A percentile compares a stretch with the other conserved stretches of the same genome.
Conservation (phyloP, 805 yeast genomes). For the Pichia nakasei region DNA sequence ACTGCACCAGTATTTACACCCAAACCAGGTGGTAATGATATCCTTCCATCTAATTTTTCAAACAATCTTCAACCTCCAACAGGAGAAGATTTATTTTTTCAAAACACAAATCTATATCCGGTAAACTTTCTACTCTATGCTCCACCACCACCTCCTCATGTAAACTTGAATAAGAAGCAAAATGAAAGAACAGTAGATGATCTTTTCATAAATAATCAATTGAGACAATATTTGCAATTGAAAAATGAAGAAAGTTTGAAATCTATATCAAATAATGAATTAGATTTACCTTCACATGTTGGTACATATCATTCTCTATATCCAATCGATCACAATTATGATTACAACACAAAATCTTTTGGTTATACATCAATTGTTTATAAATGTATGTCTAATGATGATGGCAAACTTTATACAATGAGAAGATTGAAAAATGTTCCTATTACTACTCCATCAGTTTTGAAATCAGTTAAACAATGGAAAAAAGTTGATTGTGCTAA, state of each 20-base stretch:
- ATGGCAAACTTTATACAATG: constrained; percentile 71
- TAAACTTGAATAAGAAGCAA: constrained; percentile 49
- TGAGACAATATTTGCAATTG: constrained; percentile 62
- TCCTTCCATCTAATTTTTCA: constrained; percentile 27
- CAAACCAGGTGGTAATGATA: constrained; percentile 24
- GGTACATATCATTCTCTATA: constrained; percentile 76
- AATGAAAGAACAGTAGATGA: constrained; percentile 63
- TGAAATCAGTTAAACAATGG: constrained; percentile 63
- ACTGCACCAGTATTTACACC: constrained; percentile 27
- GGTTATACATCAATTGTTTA: constrained; percentile 56
- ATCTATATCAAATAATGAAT: constrained; percentile 36
- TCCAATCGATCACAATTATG: constrained; percentile 56
- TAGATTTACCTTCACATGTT: constrained; percentile 66
- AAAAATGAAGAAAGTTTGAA: constrained; percentile 78
- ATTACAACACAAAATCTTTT: constrained; percentile 32
- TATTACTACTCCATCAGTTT: constrained; percentile 46
- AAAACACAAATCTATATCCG: constrained; percentile 35
- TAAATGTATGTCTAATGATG: constrained; percentile 70
- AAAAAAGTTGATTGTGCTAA: constrained; percentile 44
- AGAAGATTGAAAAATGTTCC: constrained; percentile 61
- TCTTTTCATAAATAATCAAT: constrained; percentile 62
- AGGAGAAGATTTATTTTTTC: constrained; percentile 23
- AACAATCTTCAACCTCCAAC: constrained; percentile 7
- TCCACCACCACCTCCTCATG: constrained; percentile 76
- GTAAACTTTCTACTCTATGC: constrained; percentile 84